phyloP scores from a whole-genome alignment of 1,284 basidiomycete species.

The Somion occarium region DNA sequence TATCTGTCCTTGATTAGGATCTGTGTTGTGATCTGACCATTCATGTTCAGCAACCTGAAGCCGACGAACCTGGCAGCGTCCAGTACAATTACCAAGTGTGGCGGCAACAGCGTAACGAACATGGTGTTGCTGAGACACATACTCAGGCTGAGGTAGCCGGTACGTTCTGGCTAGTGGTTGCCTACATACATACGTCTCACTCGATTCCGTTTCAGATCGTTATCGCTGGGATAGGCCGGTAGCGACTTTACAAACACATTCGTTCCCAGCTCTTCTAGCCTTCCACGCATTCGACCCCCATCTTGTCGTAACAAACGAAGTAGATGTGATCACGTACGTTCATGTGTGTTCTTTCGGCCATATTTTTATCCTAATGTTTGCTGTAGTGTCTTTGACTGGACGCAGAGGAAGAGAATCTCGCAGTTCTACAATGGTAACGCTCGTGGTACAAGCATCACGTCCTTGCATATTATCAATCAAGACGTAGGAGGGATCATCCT shows the following conservation, averaged over 20 bases:
- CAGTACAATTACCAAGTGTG: constrained; percentile 96
- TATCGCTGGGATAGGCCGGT: constrained; percentile 81
- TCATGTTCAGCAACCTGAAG: constrained; percentile 74
- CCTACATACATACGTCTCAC: not conserved
- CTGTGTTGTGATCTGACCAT: constrained; percentile 8
- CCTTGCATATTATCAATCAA: constrained; percentile 93
- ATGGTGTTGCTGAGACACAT: constrained; percentile 68
- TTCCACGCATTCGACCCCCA: constrained; percentile 95
- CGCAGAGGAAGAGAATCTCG: constrained; percentile 70
- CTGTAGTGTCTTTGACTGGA: constrained; percentile 88
- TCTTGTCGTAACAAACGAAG: constrained; percentile 82
- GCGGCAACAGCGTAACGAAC: constrained; percentile 90
- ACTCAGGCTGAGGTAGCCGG: constrained; percentile 70
- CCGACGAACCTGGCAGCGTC: constrained; percentile 91
- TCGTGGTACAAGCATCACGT: constrained; percentile 79
- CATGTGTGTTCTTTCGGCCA: not conserved
- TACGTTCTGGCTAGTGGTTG: constrained; percentile 31
- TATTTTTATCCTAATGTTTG: not conserved
- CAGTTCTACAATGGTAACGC: constrained; percentile 91
- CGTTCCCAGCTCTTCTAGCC: constrained; percentile 72
- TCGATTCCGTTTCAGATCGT: constrained; percentile 27
- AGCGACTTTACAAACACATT: constrained; percentile 65
- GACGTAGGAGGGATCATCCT: constrained; percentile 91
- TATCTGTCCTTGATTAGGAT: not conserved
- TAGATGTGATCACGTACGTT: constrained; percentile 79